A percentile compares a stretch with the other conserved stretches of the same genome.
Evolutionary conservation across 1,139 yeast genomes (phyloP).

Genomic region (Candida sanyaensis): DNA sequence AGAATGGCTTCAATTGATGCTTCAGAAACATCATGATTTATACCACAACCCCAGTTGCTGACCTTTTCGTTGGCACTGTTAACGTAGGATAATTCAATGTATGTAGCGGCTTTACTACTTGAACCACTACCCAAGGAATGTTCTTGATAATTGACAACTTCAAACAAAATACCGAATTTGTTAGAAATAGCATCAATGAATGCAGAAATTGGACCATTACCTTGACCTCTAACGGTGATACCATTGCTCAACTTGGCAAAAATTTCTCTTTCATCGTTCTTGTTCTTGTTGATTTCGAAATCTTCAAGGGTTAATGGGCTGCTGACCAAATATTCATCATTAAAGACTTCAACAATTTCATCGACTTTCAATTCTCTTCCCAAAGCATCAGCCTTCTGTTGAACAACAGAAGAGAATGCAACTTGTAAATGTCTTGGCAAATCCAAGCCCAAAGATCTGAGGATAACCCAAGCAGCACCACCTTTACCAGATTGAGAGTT

Average conservation of each 20-base stretch:
- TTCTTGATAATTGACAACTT: slow-evolving; percentile 46
- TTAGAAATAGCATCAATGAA: slow-evolving; percentile 43
- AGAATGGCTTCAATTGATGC: slow-evolving; percentile 52
- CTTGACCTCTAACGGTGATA: slow-evolving; percentile 59
- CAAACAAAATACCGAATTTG: slow-evolving; percentile 34
- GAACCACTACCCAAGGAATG: slow-evolving; percentile 48
- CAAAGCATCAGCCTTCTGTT: slow-evolving; percentile 72
- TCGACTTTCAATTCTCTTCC: slow-evolving; percentile 82
- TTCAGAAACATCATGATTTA: slow-evolving; percentile 46
- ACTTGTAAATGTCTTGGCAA: slow-evolving; percentile 92
- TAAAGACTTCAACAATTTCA: slow-evolving; percentile 79
- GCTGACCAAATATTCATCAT: slow-evolving; percentile 52
- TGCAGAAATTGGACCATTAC: slow-evolving; percentile 93
- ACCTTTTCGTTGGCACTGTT: slow-evolving; percentile 27
- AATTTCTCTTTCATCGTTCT: slow-evolving; percentile 29
- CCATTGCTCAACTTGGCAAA: slow-evolving; percentile 28
- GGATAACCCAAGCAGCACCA: slow-evolving; percentile 97
- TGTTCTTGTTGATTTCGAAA: slow-evolving; percentile 33
- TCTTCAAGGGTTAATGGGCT: slow-evolving; percentile 31
- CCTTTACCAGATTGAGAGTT: slow-evolving; percentile 98
- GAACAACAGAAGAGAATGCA: slow-evolving; percentile 84
- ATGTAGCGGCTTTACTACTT: slow-evolving; percentile 48
- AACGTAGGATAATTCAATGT: slow-evolving; percentile 40
- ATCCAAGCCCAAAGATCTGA: slow-evolving; percentile 85
- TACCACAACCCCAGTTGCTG: slow-evolving; percentile 48